Evolutionary conservation across 805 yeast genomes (phyloP), one percentile per base, ranked within the genome.

Genomic region (Metschnikowia picachoensis): DNA sequence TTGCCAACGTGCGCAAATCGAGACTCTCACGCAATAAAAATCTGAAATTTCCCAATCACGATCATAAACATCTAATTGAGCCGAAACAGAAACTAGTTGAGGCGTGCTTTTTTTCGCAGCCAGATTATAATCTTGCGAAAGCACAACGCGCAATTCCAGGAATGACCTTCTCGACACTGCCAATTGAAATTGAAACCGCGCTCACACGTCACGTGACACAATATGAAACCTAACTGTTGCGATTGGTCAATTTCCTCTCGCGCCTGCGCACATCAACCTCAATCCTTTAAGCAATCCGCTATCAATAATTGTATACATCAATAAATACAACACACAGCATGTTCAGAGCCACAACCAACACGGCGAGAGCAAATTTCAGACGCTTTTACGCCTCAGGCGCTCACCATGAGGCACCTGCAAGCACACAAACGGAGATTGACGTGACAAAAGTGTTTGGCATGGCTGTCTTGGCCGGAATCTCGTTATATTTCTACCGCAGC

Each of bases 381-480:
- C 41, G 58, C 34, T 49, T 48, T 47, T 54, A 54, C 47, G 43
- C 55, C 32, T 43, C 57, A 10, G 50, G 35, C 48, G 47, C 44
- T 37, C 48, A 40, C 44, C 54, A 49, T 44, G 43, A 47, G 37
- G 42, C 55, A 7, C 57, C 58, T 5, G 53, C 58, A 3, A 31
- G 53, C 13, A 39, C 55, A 31, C 56, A 55, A 35, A 55, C 47
- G 33, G 75, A 72, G 55, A 65, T 72, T 53, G 70, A 66, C 51
- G 57, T 70, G 40, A 59, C 73, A 41, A 71, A 68, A 49, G 68
- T 72, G 37, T 66, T 71, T 50, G 74, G 73, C 37, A 53, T 70
- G 31, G 75, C 75, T 33, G 66, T 69, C 28, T 53, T 66, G 43
- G 70, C 66, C 14, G 77, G 73, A 10, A 67, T 62, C 25, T 55